phyloP scores from a whole-genome alignment of 2,329 filamentous ascomycete genomes.

The Fusarium sp. region DNA sequence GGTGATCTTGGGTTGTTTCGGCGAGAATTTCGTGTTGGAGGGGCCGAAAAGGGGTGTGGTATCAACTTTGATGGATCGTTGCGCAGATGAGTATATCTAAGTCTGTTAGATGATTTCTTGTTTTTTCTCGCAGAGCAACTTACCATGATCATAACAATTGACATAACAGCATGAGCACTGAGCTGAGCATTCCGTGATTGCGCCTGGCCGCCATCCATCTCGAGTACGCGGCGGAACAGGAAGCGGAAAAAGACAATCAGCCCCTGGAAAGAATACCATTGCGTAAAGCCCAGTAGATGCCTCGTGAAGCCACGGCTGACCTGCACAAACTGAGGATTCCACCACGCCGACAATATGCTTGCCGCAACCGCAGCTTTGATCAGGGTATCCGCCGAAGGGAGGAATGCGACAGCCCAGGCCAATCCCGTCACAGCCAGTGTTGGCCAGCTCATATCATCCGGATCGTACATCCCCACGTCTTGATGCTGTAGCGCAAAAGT shows the following conservation, averaged over 20 bases:
- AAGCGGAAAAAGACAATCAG: constrained; percentile 67
- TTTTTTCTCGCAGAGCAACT: constrained; percentile 43
- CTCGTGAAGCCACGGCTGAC: constrained; percentile 68
- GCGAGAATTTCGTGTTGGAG: constrained; percentile 39
- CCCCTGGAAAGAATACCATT: constrained; percentile 74
- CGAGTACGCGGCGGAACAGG: constrained; percentile 57
- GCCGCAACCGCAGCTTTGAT: constrained; percentile 61
- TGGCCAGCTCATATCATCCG: constrained; percentile 45
- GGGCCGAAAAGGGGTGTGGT: constrained; percentile 64
- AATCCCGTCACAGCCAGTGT: constrained; percentile 28
- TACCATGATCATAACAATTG: constrained; percentile 65
- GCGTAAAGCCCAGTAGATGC: constrained; percentile 68
- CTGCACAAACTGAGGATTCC: constrained; percentile 75
- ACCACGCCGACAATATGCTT: constrained; percentile 68
- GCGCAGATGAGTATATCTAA: constrained; percentile 59
- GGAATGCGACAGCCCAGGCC: constrained; percentile 33
- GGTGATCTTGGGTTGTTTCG: constrained; percentile 39
- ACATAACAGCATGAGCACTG: constrained; percentile 66
- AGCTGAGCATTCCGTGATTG: constrained; percentile 56
- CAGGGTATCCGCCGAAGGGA: constrained; percentile 56
- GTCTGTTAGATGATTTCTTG: constrained; percentile 36
- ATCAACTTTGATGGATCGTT: constrained; percentile 64
- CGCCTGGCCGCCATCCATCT: constrained; percentile 53
- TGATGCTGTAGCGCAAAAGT: constrained; percentile 41
- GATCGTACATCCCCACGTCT: constrained; percentile 50